These are phyloP conservation scores for Hura crepitans DNA, from an alignment of 441 rosid genomes.

Conservation along the genomic window DNA sequence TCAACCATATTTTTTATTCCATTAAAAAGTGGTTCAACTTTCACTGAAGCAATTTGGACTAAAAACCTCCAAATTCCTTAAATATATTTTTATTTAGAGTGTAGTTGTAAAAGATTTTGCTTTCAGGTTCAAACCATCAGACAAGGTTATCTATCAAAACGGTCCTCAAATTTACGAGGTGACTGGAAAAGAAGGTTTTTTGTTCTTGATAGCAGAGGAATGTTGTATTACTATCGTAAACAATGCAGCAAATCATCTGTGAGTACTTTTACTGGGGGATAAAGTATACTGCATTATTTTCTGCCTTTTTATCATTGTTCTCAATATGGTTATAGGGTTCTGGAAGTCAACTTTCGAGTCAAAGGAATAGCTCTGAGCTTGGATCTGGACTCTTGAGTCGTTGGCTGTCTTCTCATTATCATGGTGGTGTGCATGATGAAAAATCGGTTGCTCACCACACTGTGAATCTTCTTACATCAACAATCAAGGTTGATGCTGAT, in stretches of 20 bases:
- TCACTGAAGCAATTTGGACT: background rate
- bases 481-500: slow-evolving; percentile 93
- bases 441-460: slow-evolving; percentile 99
- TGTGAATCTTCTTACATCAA: slow-evolving; percentile 97
- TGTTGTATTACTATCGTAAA: slow-evolving; percentile 95
- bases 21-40: background rate
- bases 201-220: slow-evolving; percentile 98
- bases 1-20: background rate
- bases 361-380: slow-evolving; percentile 92
- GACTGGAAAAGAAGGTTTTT: slow-evolving; percentile 99
- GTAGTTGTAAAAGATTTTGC: slow-evolving; percentile 18
- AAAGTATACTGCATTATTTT: slow-evolving; percentile 16
- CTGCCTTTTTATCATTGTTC: slow-evolving; percentile 13
- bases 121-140: slow-evolving; percentile 95
- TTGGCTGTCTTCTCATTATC: slow-evolving; percentile 89
- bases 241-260: slow-evolving; percentile 86
- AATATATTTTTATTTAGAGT: background rate
- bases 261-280: slow-evolving; percentile 34
- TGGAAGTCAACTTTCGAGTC: slow-evolving; percentile 71
- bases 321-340: slow-evolving; percentile 49
- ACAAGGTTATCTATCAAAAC: slow-evolving; percentile 96
- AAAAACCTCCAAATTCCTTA: background rate
- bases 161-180: slow-evolving; percentile 92
- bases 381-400: slow-evolving; percentile 96
- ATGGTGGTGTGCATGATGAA: slow-evolving; percentile 96